Conservation (phyloP, 2,329 filamentous ascomycete species). For the Purpureocillium takamizusanense region DNA sequence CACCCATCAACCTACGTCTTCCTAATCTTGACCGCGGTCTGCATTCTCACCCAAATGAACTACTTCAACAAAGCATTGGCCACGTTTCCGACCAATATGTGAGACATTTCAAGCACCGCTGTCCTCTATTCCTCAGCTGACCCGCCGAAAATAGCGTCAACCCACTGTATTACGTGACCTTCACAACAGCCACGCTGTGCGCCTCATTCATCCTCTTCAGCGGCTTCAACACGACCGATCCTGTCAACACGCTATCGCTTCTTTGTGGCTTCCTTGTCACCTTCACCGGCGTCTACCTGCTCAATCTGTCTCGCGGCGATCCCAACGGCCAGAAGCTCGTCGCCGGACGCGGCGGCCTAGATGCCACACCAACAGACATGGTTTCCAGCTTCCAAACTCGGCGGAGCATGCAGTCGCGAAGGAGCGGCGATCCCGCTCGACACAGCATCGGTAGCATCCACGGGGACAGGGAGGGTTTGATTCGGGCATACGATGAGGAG, state of each 20-base stretch:
- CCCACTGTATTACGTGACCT: constrained; percentile 94
- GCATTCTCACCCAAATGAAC: constrained; percentile 98
- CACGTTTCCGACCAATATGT: constrained; percentile 97
- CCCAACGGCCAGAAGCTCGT: constrained; percentile 67
- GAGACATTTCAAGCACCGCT: constrained; percentile 29
- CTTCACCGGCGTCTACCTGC: constrained; percentile 88
- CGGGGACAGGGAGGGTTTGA: constrained; percentile 71
- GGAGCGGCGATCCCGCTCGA: constrained; percentile 58
- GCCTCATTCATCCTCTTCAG: constrained; percentile 94
- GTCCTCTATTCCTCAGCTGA: constrained; percentile 4
- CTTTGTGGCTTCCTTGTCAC: constrained; percentile 91
- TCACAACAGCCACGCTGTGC: constrained; percentile 87
- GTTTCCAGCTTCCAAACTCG: constrained; percentile 84
- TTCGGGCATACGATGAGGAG: constrained; percentile 84
- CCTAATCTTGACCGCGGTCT: constrained; percentile 83
- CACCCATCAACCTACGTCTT: constrained; percentile 97
- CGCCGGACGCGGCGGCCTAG: constrained; percentile 52
- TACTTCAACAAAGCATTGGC: constrained; percentile 99
- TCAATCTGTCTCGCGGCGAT: constrained; percentile 90
- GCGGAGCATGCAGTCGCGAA: constrained; percentile 82
- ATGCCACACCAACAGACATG: constrained; percentile 84
- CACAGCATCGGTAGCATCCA: constrained; percentile 56
- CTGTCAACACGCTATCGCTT: constrained; percentile 85
- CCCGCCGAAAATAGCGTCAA: constrained; percentile 61
- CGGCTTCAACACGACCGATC: constrained; percentile 90